A percentile compares a stretch with the other conserved stretches of the same genome.
Evolutionary conservation across 2,329 filamentous ascomycete species (phyloP).

Genomic region (Fusarium udum): DNA sequence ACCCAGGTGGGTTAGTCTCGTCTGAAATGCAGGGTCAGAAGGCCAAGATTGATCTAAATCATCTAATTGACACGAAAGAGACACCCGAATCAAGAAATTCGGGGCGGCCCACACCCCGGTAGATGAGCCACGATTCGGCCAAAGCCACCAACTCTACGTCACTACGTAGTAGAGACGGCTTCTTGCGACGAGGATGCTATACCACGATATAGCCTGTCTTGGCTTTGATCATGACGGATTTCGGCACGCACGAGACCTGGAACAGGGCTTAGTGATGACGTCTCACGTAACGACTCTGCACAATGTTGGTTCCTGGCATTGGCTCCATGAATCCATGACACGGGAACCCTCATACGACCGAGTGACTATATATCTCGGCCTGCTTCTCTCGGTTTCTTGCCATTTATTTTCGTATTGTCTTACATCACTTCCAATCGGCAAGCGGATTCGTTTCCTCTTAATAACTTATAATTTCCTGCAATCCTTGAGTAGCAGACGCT

Average conservation of each 20-base stretch:
- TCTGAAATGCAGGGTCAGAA: slow-evolving; percentile 16
- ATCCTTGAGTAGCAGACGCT: neutral
- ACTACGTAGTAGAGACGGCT: slow-evolving; percentile 28
- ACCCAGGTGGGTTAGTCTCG: neutral
- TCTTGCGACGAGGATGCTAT: slow-evolving; percentile 29
- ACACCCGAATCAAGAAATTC: slow-evolving; percentile 36
- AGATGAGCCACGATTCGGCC: slow-evolving; percentile 38
- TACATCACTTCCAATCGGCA: neutral
- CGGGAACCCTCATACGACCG: slow-evolving; percentile 1
- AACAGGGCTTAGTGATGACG: slow-evolving; percentile 39
- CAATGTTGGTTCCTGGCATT: slow-evolving; percentile 26
- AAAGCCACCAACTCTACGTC: slow-evolving; percentile 41
- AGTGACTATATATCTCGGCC: slow-evolving; percentile 24
- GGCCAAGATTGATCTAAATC: neutral
- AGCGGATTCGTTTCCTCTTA: neutral
- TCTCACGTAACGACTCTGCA: slow-evolving; percentile 35
- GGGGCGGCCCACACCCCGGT: slow-evolving; percentile 27
- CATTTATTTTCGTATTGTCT: slow-evolving; percentile 10
- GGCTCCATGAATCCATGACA: neutral
- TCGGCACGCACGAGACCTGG: slow-evolving; percentile 19
- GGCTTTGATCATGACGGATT: slow-evolving; percentile 26
- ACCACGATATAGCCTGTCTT: slow-evolving; percentile 21
- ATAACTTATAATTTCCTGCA: neutral
- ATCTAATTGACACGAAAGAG: slow-evolving; percentile 9
- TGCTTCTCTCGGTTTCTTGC: neutral